Base-by-base conservation (phyloP, 1,139 yeast species). In the Nakaseomyces glabratus region DNA sequence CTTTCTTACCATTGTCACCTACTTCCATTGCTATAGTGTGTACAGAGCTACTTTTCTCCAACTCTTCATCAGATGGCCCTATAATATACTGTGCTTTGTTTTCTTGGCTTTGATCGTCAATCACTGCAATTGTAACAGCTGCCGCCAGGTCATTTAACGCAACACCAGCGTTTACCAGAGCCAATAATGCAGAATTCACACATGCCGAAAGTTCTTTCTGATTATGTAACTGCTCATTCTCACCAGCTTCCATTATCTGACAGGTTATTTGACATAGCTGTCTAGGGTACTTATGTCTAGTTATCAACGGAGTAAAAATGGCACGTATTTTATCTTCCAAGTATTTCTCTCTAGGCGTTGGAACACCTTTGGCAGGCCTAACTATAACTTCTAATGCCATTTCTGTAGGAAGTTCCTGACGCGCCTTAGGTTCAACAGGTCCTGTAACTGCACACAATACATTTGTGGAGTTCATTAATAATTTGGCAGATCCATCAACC, bases 191-290 rank as follows among this genome's bases (percentile, higher is more conserved):
- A 8, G 86, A 75, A 55, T 88, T 88, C 31, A 88, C 66, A 11
- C 82, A 77, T 1, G 81, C 75, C 29, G 77, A 69, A 29, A 85
- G 60, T 52, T 85, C 94, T 38, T 72, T 65, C 34, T 66, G 46
- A 3, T 61, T 46, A 38, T 59, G 61, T 17, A 42, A 44, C n/a
- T 51, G 40, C 6, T 49, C 59, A 21, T 62, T 60, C 38, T 69
- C 74, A 36, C 81, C 82, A 17, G 75, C 58, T 37, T 79, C 74
- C 34, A 85, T 59, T 34, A 86, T 67, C 57, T 90, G 98, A n/a
- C 82, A 76, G 18, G 82, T 90, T 3, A 90, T 68, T 53, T 86
- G 96, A 24, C 90, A 75, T 34, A 86, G 66, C 46, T 85, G 86
- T 40, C 95, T 68, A 1, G 98, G 96, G 52, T 82, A 79, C 42